phyloP scores from a whole-genome alignment of 1,284 basidiomycete genomes.

The Heterobasidion irregulare region DNA sequence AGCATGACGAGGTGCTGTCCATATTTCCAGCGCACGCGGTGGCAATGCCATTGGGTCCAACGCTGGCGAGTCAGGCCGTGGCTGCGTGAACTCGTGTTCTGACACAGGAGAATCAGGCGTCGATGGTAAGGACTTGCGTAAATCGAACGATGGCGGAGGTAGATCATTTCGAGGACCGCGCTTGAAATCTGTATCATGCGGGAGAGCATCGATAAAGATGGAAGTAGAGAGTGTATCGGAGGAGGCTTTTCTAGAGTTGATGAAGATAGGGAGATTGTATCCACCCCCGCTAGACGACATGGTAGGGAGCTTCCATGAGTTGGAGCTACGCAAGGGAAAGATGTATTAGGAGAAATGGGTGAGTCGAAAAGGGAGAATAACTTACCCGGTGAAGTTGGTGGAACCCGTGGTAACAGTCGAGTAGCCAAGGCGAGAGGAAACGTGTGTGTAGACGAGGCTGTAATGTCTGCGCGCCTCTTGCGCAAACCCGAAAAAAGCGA shows the following conservation, averaged over 20 bases:
- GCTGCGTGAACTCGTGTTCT: not conserved
- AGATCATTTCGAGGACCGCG: not conserved
- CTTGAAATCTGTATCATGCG: not conserved
- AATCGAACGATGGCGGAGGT: no score
- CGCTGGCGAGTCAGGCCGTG: not conserved
- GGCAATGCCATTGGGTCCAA: not conserved
- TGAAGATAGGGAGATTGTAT: not conserved
- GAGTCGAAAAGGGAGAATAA: not conserved
- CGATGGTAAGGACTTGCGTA: not conserved
- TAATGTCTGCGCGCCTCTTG: slow-evolving; percentile 24
- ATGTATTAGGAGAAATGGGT: not conserved
- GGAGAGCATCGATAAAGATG: not conserved
- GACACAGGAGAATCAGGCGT: not conserved
- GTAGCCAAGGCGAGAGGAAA: not conserved
- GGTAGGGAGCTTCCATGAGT: not conserved
- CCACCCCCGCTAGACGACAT: not conserved
- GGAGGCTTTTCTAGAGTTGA: not conserved
- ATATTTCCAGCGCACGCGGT: not conserved
- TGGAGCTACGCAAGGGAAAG: not conserved
- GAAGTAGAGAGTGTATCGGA: not conserved
- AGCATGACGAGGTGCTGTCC: not conserved
- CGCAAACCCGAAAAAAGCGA: slow-evolving; percentile 30
- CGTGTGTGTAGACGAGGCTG: not conserved
- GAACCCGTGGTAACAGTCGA: slow-evolving; percentile 10
- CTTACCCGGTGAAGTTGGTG: not conserved